phyloP scores from a whole-genome alignment of 1,284 basidiomycete genomes.

The Sutorius eximius region DNA sequence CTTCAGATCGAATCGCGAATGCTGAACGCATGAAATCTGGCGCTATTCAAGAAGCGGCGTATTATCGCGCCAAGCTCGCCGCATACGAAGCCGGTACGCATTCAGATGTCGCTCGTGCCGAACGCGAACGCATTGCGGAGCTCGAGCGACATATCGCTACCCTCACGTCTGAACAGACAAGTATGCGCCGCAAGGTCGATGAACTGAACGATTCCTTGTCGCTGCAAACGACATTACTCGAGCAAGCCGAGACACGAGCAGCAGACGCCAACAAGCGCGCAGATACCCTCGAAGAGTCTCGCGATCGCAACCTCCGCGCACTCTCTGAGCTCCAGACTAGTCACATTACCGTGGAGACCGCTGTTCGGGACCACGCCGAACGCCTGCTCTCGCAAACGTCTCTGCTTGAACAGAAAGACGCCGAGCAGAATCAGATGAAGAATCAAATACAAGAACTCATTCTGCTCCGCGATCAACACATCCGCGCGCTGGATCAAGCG shows the following conservation, averaged over 20 bases:
- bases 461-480: slow-evolving; percentile 75
- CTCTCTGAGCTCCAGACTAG: slow-evolving; percentile 75
- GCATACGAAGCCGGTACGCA: slow-evolving; percentile 78
- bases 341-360: slow-evolving; percentile 61
- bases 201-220: slow-evolving; percentile 74
- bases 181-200: slow-evolving; percentile 69
- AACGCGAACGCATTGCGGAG: slow-evolving; percentile 77
- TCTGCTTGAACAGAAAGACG: slow-evolving; percentile 75
- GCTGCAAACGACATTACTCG: slow-evolving; percentile 74
- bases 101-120: slow-evolving; percentile 68
- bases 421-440: slow-evolving; percentile 70
- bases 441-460: slow-evolving; percentile 72
- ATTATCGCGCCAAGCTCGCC: slow-evolving; percentile 90
- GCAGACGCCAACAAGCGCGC: slow-evolving; percentile 81
- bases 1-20: slow-evolving; percentile 78
- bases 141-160: slow-evolving; percentile 79
- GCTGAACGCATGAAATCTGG: slow-evolving; percentile 78
- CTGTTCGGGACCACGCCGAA: slow-evolving; percentile 79
- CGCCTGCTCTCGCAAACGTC: slow-evolving; percentile 76
- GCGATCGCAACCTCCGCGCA: slow-evolving; percentile 68
- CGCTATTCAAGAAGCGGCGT: slow-evolving; percentile 93
- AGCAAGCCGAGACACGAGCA: slow-evolving; percentile 80
- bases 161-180: slow-evolving; percentile 65
- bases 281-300: slow-evolving; percentile 79
- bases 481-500: slow-evolving; percentile 84